Percentiles rank a stretch among this genome's conserved stretches.
phyloP scores from a whole-genome alignment of 169 alveolate genomes.

The Miamiensis avidus region DNA sequence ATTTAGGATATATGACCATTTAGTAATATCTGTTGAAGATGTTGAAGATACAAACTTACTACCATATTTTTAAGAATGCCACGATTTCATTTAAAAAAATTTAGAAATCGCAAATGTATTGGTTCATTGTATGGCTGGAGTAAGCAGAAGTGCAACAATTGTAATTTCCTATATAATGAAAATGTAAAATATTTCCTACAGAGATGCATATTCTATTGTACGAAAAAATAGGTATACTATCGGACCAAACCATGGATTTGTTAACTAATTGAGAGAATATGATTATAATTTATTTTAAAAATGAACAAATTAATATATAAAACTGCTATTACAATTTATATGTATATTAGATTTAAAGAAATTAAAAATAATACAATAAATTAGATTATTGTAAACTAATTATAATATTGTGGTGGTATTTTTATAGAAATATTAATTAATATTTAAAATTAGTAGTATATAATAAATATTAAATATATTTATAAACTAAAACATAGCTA shows the following conservation, averaged over 20 bases:
- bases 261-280: not conserved
- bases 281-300: not conserved
- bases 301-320: not conserved
- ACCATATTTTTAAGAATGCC: constrained; percentile 17
- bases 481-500: too few species aligned
- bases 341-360: not conserved
- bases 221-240: not conserved
- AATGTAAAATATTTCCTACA: not conserved
- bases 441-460: too few species aligned
- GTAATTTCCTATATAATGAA: constrained; percentile 52
- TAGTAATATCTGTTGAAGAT: not conserved
- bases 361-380: too few species aligned
- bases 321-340: too few species aligned
- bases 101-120: constrained; percentile 35
- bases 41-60: not conserved
- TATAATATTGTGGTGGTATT: not conserved
- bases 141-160: constrained; percentile 45
- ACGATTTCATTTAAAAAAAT: constrained; percentile 29
- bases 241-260: not conserved
- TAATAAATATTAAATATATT: too few species aligned
- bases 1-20: not conserved
- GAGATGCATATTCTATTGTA: not conserved
- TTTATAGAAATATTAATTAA: too few species aligned
- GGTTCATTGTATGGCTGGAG: constrained; percentile 48
- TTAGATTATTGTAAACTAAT: too few species aligned